Conservation (phyloP, 306 rosid species). For the Acacia crassicarpa region DNA sequence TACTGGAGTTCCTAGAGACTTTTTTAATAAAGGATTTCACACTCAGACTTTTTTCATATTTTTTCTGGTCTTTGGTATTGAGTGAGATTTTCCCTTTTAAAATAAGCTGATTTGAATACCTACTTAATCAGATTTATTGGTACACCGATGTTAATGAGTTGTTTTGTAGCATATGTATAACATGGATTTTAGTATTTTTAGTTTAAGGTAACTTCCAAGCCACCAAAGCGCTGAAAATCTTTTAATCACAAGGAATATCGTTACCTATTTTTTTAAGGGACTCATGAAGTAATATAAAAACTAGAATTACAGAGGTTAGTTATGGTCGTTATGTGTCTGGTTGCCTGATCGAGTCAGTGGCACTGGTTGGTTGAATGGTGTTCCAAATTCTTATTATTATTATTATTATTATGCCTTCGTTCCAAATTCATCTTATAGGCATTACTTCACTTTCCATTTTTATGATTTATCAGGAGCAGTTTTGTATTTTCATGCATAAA, state of each 20-base stretch:
- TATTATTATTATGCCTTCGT: too few relatives aligned
- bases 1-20: fast-evolving
- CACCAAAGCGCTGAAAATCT: constrained; percentile 21
- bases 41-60: fast-evolving
- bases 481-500: neutral
- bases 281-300: neutral
- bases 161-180: neutral
- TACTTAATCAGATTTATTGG: neutral
- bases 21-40: too few relatives aligned
- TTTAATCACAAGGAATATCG: neutral
- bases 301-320: neutral
- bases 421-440: neutral
- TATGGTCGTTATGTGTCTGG: neutral
- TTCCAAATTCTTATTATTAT: too few relatives aligned
- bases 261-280: neutral
- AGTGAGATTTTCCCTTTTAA: too few relatives aligned
- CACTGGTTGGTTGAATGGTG: neutral
- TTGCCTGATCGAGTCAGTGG: neutral
- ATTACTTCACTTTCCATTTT: neutral
- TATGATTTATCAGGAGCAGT: neutral
- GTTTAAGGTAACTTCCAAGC: constrained; percentile 7
- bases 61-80: too few relatives aligned
- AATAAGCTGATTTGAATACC: too few relatives aligned
- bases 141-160: neutral
- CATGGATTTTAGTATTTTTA: neutral